Percentiles rank a stretch among this genome's conserved stretches.
These are phyloP conservation scores for Pyrenochaeta sp. DNA, from an alignment of 2,329 filamentous ascomycete genomes.

Conservation along the genomic window DNA sequence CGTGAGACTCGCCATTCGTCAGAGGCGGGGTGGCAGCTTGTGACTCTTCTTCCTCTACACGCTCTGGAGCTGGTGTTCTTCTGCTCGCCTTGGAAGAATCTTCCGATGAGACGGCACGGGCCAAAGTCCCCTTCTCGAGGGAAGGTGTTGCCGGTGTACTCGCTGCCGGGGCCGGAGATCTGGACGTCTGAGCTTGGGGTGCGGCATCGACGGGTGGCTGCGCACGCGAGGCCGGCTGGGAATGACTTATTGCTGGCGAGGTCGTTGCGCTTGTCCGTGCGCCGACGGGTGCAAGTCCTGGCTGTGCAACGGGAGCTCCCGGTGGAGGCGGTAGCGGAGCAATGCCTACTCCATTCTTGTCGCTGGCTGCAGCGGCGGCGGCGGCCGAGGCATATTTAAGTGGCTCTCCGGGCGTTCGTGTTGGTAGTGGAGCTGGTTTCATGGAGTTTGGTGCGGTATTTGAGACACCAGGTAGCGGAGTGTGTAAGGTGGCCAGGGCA, in stretches of 20 bases:
- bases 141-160: slow-evolving; percentile 56
- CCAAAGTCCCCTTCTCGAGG: slow-evolving; percentile 51
- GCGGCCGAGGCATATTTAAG: slow-evolving; percentile 97
- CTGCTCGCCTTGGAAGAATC: slow-evolving; percentile 34
- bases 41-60: slow-evolving; percentile 43
- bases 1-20: slow-evolving; percentile 63
- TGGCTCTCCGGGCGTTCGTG: slow-evolving; percentile 84
- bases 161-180: slow-evolving; percentile 59
- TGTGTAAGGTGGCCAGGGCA: slow-evolving; percentile 88
- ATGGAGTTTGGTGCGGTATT: slow-evolving; percentile 71
- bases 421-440: slow-evolving; percentile 91
- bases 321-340: slow-evolving; percentile 91
- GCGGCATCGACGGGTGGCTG: slow-evolving; percentile 48
- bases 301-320: slow-evolving; percentile 57
- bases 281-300: slow-evolving; percentile 58
- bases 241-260: slow-evolving; percentile 56
- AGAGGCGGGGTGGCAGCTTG: slow-evolving; percentile 48
- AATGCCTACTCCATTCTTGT: slow-evolving; percentile 89
- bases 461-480: slow-evolving; percentile 68
- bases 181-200: slow-evolving; percentile 51
- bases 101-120: slow-evolving; percentile 40
- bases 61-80: slow-evolving; percentile 40
- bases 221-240: slow-evolving; percentile 50
- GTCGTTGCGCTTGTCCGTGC: slow-evolving; percentile 63
- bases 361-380: slow-evolving; percentile 87